Percentiles rank a stretch among this genome's conserved stretches.
Evolutionary conservation across 805 yeast species (phyloP).

Genomic region (Komagataella pastoris): DNA sequence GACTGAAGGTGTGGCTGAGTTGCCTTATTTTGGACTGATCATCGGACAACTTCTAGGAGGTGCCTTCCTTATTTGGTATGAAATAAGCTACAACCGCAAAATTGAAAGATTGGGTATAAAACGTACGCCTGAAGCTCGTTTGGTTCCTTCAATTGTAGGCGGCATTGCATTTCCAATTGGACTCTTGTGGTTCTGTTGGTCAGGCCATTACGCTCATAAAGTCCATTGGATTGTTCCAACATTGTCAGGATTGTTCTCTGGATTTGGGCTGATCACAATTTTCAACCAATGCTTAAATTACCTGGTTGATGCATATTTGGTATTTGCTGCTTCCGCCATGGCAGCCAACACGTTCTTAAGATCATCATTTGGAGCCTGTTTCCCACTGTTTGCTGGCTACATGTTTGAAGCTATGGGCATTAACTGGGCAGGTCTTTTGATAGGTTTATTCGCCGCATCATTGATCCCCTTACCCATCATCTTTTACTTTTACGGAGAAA

Average conservation of each 20-base stretch:
- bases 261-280: slow-evolving; percentile 54
- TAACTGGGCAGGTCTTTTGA: slow-evolving; percentile 68
- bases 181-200: slow-evolving; percentile 79
- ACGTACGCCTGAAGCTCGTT: slow-evolving; percentile 69
- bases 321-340: slow-evolving; percentile 67
- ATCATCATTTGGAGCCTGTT: slow-evolving; percentile 53
- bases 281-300: slow-evolving; percentile 63
- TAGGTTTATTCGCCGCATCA: slow-evolving; percentile 46
- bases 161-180: slow-evolving; percentile 65
- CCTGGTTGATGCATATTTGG: slow-evolving; percentile 55
- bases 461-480: slow-evolving; percentile 59
- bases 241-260: slow-evolving; percentile 47
- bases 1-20: slow-evolving; percentile 50
- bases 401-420: slow-evolving; percentile 60
- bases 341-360: slow-evolving; percentile 66
- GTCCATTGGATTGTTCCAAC: slow-evolving; percentile 82
- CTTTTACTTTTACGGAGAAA: slow-evolving; percentile 45
- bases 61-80: slow-evolving; percentile 34
- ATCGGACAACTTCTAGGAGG: slow-evolving; percentile 58
- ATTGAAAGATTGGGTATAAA: slow-evolving; percentile 40
- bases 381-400: slow-evolving; percentile 58
- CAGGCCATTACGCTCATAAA: slow-evolving; percentile 57
- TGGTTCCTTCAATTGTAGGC: slow-evolving; percentile 66
- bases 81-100: slow-evolving; percentile 33
- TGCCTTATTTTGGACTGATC: slow-evolving; percentile 71